A percentile compares a stretch with the other conserved stretches of the same genome.
Evolutionary conservation across 148 eudicot genomes (phyloP).

Genomic region (Simmondsia chinensis): DNA sequence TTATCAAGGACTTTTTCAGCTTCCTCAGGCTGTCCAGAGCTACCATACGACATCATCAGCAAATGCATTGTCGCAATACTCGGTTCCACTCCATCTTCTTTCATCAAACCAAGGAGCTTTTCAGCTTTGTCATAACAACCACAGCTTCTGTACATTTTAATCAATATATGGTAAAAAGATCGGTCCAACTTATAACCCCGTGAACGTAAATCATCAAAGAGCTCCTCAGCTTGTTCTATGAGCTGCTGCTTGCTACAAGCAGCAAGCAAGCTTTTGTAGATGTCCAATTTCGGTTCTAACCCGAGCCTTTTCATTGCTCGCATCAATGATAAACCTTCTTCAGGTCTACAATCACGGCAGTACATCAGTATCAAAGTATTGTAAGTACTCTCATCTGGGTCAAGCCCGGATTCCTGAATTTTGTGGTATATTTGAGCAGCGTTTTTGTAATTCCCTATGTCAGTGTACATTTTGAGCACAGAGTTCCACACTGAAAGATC

Average conservation of each 20-base stretch:
- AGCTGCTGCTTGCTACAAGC: conserved; percentile 68
- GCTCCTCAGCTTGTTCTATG: conserved; percentile 68
- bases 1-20: conserved; percentile 88
- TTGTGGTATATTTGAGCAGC: conserved; percentile 63
- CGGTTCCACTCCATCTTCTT: conserved; percentile 77
- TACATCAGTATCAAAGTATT: conserved; percentile 82
- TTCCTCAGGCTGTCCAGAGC: conserved; percentile 86
- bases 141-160: conserved; percentile 71
- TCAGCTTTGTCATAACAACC: conserved; percentile 79
- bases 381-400: conserved; percentile 81
- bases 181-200: conserved; percentile 71
- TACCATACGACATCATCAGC: conserved; percentile 86
- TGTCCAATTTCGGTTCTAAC: conserved; percentile 50
- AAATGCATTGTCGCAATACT: conserved; percentile 89
- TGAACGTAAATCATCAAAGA: conserved; percentile 53
- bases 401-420: conserved; percentile 51
- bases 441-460: conserved; percentile 62
- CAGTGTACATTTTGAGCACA: conserved; percentile 78
- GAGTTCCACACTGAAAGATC: conserved; percentile 76
- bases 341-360: conserved; percentile 81
- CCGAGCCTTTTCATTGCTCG: conserved; percentile 61
- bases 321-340: conserved; percentile 67
- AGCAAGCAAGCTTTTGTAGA: conserved; percentile 84
- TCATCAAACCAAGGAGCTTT: conserved; percentile 56
- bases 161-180: conserved; percentile 91